These are phyloP conservation scores for Mrakia blollopis DNA, from an alignment of 768 basidiomycete genomes.

Conservation along the genomic window DNA sequence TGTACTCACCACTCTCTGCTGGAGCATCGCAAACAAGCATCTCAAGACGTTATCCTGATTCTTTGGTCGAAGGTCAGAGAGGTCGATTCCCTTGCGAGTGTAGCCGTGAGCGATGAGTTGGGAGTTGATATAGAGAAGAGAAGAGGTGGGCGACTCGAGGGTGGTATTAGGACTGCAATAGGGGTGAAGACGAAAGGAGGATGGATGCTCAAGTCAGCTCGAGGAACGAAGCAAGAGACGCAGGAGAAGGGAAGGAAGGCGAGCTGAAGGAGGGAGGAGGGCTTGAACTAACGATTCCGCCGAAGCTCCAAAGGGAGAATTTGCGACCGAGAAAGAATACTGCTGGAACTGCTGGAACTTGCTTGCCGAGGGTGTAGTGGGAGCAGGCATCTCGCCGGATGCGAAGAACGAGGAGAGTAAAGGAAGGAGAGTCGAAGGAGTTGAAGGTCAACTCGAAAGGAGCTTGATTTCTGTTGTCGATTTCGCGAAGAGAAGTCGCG, in stretches of 20 bases:
- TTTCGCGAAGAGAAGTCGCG: no score
- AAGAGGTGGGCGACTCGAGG: constrained; percentile 27
- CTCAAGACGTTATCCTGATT: constrained; percentile 61
- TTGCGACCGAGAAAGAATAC: constrained; percentile 10
- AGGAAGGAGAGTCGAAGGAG: not conserved
- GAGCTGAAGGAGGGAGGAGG: not conserved
- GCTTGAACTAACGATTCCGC: not conserved
- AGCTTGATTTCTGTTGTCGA: not conserved
- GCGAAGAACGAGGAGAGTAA: not conserved
- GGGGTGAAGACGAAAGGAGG: not conserved
- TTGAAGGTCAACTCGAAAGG: not conserved
- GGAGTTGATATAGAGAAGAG: constrained; percentile 60
- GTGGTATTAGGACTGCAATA: constrained; percentile 1
- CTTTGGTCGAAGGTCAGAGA: constrained; percentile 52
- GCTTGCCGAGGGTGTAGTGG: constrained; percentile 2
- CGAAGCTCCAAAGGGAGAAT: constrained; percentile 16
- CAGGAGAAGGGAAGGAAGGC: not conserved
- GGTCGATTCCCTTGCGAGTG: constrained; percentile 56
- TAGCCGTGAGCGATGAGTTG: constrained; percentile 82
- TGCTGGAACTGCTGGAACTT: constrained; percentile 30
- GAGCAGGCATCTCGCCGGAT: not conserved
- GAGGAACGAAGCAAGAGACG: not conserved
- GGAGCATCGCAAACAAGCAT: constrained; percentile 68
- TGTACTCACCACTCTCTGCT: constrained; percentile 68
- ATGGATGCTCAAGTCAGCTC: not conserved